Evolutionary conservation across 257 asterid genomes (phyloP).

Genomic region (Lycium ferocissimum): DNA sequence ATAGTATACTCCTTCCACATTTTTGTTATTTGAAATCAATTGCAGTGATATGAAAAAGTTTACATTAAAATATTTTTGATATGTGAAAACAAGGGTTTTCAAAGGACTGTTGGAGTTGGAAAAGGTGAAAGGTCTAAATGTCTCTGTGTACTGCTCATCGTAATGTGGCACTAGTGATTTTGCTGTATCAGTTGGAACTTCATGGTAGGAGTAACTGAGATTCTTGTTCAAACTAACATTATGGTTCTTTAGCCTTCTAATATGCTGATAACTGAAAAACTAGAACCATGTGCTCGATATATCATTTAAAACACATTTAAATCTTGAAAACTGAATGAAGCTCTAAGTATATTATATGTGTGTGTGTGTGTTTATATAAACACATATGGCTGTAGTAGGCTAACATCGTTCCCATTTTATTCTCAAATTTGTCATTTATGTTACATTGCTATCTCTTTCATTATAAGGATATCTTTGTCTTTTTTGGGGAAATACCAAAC

Average conservation of each 20-base stretch:
- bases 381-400: no score
- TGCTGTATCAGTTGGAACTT: not conserved
- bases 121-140: not conserved
- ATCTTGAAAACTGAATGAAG: no score
- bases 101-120: not conserved
- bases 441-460: not conserved
- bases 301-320: not conserved
- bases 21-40: constrained; percentile 7
- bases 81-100: constrained; percentile 17
- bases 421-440: no score
- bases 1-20: not conserved
- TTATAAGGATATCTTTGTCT: not conserved
- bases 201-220: not conserved
- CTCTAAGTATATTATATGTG: no score
- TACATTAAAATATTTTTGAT: not conserved
- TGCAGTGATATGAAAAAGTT: not conserved
- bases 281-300: not conserved
- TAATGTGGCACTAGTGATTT: not conserved
- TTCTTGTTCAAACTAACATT: constrained; percentile 1
- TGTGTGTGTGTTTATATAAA: no score
- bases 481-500: not conserved
- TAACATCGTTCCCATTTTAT: no score
- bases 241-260: not conserved
- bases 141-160: not conserved
- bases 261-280: constrained; percentile 1